Base-by-base conservation (phyloP, 192 early-diverging fungal genomes). In the Coemansia sp. region DNA sequence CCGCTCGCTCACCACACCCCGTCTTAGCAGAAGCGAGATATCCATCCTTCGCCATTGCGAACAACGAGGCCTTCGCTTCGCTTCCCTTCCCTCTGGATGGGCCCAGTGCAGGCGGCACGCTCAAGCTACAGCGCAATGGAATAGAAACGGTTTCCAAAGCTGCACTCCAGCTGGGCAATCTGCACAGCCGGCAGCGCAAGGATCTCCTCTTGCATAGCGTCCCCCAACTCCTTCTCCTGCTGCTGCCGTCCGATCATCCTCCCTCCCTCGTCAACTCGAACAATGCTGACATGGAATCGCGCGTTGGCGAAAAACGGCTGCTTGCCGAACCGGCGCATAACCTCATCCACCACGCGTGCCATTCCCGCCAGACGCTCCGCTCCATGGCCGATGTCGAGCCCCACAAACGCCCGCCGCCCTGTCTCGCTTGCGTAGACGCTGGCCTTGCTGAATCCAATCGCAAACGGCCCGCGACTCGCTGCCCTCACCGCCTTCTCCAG, bases 231-330 rank as follows among this genome's bases (percentile, higher is more conserved):
- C 40, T 26, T 43, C 56, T 55, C 72, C 41, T 16, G 54, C 46
- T 16, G 54, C 46, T 67, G 65, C 26, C 26, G 26, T 26, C 55
- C 15, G 51, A 26, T 48, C 19, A 19, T 19, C 57, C 4, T 26
- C 26, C 32, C n/a, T 57, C 45, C 52, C 63, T 69, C 39, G 36
- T 74, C 72, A 21, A 61, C 61, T 4, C 65, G 62, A 61, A 68
- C 66, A 41, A 84, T 37, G 48, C 82, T 84, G 51, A 71, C 48
- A 46, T 84, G 82, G 67, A 80, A 73, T 71, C 68, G 77, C 42
- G 82, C 67, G 21, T 46, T 56, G 37, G 51, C 52, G 63, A 69
- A 84, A 60, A 80, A 84, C 70, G 16, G 37, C 49, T 59, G 61
- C 66, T 71, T 64, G 46, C 71, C 74, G 48, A 74, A 73, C 52